Evolutionary conservation across 805 yeast species (phyloP).

Genomic region (Schizosaccharomyces pombe): DNA sequence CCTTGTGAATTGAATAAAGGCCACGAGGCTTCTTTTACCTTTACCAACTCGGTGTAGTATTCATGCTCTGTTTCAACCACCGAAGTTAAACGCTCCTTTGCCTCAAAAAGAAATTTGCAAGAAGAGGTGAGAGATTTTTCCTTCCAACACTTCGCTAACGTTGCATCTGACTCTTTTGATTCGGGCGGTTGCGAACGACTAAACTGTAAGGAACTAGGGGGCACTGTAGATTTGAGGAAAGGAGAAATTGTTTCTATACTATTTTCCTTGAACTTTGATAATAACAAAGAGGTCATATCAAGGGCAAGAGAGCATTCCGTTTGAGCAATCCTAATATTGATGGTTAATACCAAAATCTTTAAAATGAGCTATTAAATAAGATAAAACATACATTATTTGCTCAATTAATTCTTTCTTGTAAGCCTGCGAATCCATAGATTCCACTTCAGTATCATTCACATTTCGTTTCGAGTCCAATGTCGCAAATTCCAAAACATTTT

Average conservation of each 20-base stretch:
- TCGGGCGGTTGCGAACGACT: neutral
- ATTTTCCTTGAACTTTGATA: neutral
- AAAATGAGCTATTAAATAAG: neutral
- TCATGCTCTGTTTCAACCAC: neutral
- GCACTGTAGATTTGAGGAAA: neutral
- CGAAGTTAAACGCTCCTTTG: neutral
- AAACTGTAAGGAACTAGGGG: neutral
- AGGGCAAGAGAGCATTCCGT: conserved; percentile 4
- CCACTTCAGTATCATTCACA: neutral
- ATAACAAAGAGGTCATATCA: neutral
- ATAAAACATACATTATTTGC: neutral
- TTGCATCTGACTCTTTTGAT: neutral
- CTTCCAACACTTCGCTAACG: neutral
- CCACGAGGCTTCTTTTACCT: neutral
- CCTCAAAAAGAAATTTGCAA: neutral
- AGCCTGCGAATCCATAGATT: neutral
- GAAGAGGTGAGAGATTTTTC: neutral
- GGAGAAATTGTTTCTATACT: neutral
- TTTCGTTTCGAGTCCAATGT: neutral
- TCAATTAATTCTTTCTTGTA: neutral
- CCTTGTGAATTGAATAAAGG: neutral
- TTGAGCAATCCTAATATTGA: neutral
- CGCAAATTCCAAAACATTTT: neutral
- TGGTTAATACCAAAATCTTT: neutral
- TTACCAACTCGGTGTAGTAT: neutral